These are phyloP conservation scores for Mycena citricolor DNA, from an alignment of 1,284 basidiomycete species.

Conservation along the genomic window DNA sequence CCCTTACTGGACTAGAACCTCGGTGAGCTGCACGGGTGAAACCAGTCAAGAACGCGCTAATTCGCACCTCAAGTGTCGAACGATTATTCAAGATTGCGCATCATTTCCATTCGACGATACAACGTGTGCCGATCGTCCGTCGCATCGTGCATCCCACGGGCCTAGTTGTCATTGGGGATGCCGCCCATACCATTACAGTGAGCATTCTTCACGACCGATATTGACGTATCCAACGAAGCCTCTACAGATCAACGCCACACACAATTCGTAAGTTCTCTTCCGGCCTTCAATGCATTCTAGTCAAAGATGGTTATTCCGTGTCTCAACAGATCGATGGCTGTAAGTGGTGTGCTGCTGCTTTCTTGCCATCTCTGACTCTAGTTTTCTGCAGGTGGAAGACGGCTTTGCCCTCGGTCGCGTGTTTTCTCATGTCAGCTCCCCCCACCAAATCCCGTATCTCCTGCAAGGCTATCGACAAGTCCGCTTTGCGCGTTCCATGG, in stretches of 20 bases:
- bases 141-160: constrained; percentile 3
- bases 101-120: constrained; percentile 15
- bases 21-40: no score
- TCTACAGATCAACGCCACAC: constrained; percentile 23
- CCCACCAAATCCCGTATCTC: constrained; percentile 18
- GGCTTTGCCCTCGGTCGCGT: constrained; percentile 22
- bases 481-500: constrained; percentile 10
- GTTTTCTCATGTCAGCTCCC: constrained; percentile 17
- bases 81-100: constrained; percentile 9
- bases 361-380: no score
- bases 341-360: no score
- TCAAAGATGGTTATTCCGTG: no score
- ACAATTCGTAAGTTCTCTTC: constrained; percentile 21
- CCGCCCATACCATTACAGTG: constrained; percentile 23
- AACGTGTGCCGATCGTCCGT: constrained; percentile 11
- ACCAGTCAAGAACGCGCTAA: no score
- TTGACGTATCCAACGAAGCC: no score
- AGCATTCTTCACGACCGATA: not conserved
- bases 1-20: no score
- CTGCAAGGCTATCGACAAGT: constrained; percentile 21
- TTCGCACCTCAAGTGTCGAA: no score
- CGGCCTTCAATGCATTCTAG: not conserved
- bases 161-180: constrained; percentile 24
- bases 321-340: no score
- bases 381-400: constrained; percentile 25